Base-by-base conservation (phyloP, 768 basidiomycete genomes). In the Suillus ampliporus region DNA sequence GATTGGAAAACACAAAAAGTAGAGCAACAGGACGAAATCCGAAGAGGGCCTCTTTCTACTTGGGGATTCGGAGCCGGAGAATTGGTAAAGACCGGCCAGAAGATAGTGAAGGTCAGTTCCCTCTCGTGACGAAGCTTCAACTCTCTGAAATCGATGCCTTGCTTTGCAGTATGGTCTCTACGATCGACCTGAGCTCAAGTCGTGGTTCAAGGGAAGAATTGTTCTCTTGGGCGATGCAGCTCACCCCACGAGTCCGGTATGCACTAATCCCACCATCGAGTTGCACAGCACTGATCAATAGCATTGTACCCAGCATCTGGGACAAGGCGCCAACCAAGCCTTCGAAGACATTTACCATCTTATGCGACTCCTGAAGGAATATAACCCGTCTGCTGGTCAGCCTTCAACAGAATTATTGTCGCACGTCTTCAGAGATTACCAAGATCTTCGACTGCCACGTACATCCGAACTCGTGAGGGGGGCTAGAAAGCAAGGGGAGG, bases 311-410 rank as follows among this genome's bases (percentile, higher is more conserved):
- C 60, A 82, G 80, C 81, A 82, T 61, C 74, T 82, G 19, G 81
- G 81, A 2, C 80, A 82, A 71, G 81, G 80, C 34, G 80, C 81
- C 11, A 82, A 81, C 65, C 80, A 81, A 66, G 78, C 81, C 1
- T 76, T 80, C 61, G 80, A 82, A 63, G 81, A 82, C 64, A 69
- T 77, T 28, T 77, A 76, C 61, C 72, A 74, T 61, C 67, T 82
- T 28, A 66, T 74, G 13, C 71, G 71, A 1, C 72, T 79, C 13
- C 74, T 82, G 13, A 54, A 61, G 15, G 63, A 74, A 44, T 67
- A 79, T 66, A 74, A 76, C 60, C 72, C 78, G 0, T 57, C 64
- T 35, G 65, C 70, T 4, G 47, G n/a, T 17, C 31, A 68, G 14
- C 77, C 74, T 0, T 69, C 76, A 6, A 72, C 72, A 1, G 68